Evolutionary conservation across 768 basidiomycete species (phyloP), one percentile per base, ranked within the genome.

Genomic region (Sporobolomyces roseus): DNA sequence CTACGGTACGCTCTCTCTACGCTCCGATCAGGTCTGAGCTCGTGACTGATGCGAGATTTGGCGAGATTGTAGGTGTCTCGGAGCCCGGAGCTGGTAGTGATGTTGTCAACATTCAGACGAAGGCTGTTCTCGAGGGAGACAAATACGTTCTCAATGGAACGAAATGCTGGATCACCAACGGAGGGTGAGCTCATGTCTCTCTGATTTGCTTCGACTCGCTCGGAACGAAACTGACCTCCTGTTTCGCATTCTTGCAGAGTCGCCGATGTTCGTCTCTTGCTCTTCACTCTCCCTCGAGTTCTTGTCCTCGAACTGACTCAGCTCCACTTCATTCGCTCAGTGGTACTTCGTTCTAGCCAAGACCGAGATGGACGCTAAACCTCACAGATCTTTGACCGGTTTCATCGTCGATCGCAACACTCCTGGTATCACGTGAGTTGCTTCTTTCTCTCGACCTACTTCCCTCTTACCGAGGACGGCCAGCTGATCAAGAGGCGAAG

Each of bases 271-370:
- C 9, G 56, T 14, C 21, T 46, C 6, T 21, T 7, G 21, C 21
- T 53, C 14, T 17, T 25, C 23, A 10, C 19, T 30, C 38, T 30
- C 58, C 6, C 29, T 48, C 45, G 23, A 49, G 13, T 17, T 12
- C 45, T 38, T 48, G 41, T 41, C 55, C 36, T 29, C 9, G 38
- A 41, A 17, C 38, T 41, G 38, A 41, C 35, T 25, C n/a, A n/a
- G n/a, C 17, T 58, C 36, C 17, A 3, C n/a, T n/a, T 41, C 17
- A 32, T 41, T 17, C 17, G 38, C 38, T 36, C 78, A 80, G 73
- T 80, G 80, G 79, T 79, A 78, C 77, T 80, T 79, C 60, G 79
- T 81, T 9, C 75, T 81, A 27, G 80, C 80, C 25, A 76, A 77
- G 16, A 80, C 78, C 21, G 79, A 81, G 61, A 52, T 77, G 3